Conservation (phyloP, 768 basidiomycete species). For the Russula olivacea region DNA sequence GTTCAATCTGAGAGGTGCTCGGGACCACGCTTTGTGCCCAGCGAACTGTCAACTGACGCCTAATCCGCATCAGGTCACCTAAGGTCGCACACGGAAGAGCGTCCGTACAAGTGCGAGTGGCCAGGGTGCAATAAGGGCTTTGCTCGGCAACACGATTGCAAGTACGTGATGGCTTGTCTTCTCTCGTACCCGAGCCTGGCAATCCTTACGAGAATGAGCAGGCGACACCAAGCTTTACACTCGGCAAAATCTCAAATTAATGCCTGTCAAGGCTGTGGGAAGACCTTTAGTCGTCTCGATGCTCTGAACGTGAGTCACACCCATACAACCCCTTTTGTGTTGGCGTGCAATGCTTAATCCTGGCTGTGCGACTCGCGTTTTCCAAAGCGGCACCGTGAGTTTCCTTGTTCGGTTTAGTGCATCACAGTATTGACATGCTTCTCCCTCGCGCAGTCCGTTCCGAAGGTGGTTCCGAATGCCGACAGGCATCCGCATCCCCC, state of each 20-base stretch:
- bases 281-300: slow-evolving; percentile 91
- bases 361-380: neutral
- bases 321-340: slow-evolving; percentile 23
- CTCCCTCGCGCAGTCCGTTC: slow-evolving; percentile 59
- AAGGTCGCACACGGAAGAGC: slow-evolving; percentile 91
- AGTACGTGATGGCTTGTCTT: slow-evolving; percentile 46
- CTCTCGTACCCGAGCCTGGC: neutral
- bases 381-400: slow-evolving; percentile 68
- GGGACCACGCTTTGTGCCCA: slow-evolving; percentile 7
- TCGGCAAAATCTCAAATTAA: slow-evolving; percentile 78
- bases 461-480: slow-evolving; percentile 77
- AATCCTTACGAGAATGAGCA: slow-evolving; percentile 30
- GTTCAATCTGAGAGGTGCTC: slow-evolving; percentile 77
- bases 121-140: slow-evolving; percentile 94
- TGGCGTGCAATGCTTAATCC: slow-evolving; percentile 24
- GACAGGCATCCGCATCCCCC: slow-evolving; percentile 31
- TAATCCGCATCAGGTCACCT: slow-evolving; percentile 60
- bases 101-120: slow-evolving; percentile 90
- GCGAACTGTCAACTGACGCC: slow-evolving; percentile 15
- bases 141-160: slow-evolving; percentile 95
- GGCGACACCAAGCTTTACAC: slow-evolving; percentile 88
- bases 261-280: slow-evolving; percentile 86
- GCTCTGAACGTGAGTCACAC: slow-evolving; percentile 78
- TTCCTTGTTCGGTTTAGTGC: slow-evolving; percentile 14
- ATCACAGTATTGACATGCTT: slow-evolving; percentile 24